These are phyloP conservation scores for Penicillium hesseltinei DNA, from an alignment of 2,329 filamentous ascomycete species.

Conservation along the genomic window DNA sequence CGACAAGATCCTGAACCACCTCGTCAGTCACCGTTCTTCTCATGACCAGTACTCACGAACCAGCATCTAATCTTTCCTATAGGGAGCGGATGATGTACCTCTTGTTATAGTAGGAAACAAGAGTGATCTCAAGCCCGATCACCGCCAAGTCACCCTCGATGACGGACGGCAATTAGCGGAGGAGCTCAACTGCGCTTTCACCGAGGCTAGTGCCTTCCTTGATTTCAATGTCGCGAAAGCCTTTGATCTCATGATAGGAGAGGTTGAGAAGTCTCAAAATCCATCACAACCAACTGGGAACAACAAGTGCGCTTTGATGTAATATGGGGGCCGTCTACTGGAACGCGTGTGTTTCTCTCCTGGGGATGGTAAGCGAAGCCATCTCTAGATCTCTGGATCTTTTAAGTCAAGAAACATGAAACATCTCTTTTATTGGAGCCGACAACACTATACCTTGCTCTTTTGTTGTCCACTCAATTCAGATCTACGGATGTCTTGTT, in stretches of 20 bases:
- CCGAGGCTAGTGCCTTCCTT: constrained; percentile 89
- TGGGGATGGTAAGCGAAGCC: constrained; percentile 6
- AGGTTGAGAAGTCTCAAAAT: constrained; percentile 93
- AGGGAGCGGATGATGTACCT: constrained; percentile 91
- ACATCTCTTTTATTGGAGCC: not conserved
- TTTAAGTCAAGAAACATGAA: not conserved
- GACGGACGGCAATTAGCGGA: constrained; percentile 82
- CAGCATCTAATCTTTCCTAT: constrained; percentile 4
- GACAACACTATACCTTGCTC: not conserved
- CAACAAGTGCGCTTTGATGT: constrained; percentile 86
- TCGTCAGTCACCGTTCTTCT: constrained; percentile 58
- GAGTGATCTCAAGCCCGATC: constrained; percentile 86
- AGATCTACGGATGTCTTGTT: not conserved
- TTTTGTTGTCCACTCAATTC: constrained; percentile 5
- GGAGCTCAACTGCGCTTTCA: constrained; percentile 89
- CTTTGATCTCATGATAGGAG: constrained; percentile 89
- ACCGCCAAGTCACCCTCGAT: constrained; percentile 83
- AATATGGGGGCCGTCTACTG: constrained; percentile 32
- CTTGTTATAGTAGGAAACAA: constrained; percentile 97
- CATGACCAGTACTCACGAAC: not conserved
- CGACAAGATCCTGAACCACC: constrained; percentile 94
- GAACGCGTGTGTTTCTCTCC: constrained; percentile 1
- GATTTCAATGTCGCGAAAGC: constrained; percentile 91
- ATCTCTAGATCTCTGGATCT: not conserved
- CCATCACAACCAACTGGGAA: constrained; percentile 78